Base-by-base conservation (phyloP, 2,329 filamentous ascomycete genomes). In the Aspergillus sp. region DNA sequence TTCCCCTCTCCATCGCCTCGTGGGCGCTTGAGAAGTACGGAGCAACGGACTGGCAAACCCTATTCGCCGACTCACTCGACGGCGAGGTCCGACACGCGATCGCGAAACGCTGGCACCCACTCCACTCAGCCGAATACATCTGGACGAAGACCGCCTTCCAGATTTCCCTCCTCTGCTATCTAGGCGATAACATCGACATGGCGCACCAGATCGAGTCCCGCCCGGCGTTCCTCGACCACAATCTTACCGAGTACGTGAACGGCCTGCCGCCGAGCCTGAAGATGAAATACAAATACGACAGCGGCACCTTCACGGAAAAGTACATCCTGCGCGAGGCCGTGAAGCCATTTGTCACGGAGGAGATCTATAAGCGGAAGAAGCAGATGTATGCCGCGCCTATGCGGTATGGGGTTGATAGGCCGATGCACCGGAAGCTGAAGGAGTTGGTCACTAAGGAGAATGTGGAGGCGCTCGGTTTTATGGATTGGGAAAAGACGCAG, bases 241-340 rank as follows among this genome's bases (percentile, higher is more conserved):
- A 69, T 4, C 59, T 76, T 1, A 72, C 71, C 0, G 70, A 74
- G 54, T 74, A 73, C 31, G 70, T 65, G 7, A 71, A 72, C 45
- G n/a, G 30, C 8, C 54, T 74, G 0, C 74, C 73, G 7, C 73
- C 73, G 0, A 71, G 67, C 28, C 50, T 76, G 43, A 77, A 76
- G 55, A 59, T 67, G 7, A 63, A 71, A 22, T 61, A 57, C 34
- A 52, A 61, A 1, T 46, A 60, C 2, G 51, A 31, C 3, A 58
- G 60, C 13, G 64, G 66, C 5, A 60, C 64, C 1, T 73, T 82
- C 46, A 68, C 66, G 1, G 82, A 85, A 70, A 84, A 85, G 62
- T 82, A 80, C 76, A 79, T 85, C 28, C 75, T 85, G 1, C 79
- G 81, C 5, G 80, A 85, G 65, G 83, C 83, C 0, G 76, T 74